A percentile compares a stretch with the other conserved stretches of the same genome.
phyloP scores from a whole-genome alignment of 225 moss, liverwort and hornwort genomes.

The Lunularia cruciata region DNA sequence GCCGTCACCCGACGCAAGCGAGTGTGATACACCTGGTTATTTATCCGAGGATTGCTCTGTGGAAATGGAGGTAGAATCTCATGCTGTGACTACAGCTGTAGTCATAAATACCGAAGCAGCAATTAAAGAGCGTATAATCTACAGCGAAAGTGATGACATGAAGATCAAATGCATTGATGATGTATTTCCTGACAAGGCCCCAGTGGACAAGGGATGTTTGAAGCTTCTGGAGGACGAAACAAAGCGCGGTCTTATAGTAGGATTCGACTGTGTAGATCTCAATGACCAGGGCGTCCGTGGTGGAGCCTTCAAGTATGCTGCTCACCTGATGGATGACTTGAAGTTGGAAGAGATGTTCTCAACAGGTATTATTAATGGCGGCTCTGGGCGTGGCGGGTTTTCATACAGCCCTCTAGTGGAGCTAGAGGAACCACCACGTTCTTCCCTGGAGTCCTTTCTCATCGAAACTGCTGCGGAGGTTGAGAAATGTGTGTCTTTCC shows the following conservation, averaged over 20 bases:
- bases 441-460: slow-evolving; percentile 30
- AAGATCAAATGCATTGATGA: slow-evolving; percentile 47
- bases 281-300: slow-evolving; percentile 26
- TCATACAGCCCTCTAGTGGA: slow-evolving; percentile 50
- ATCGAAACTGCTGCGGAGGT: slow-evolving; percentile 33
- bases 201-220: slow-evolving; percentile 57
- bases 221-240: slow-evolving; percentile 45
- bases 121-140: slow-evolving; percentile 23
- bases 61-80: slow-evolving; percentile 23
- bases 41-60: slow-evolving; percentile 29
- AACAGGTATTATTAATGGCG: slow-evolving; percentile 26
- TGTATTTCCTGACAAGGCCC: slow-evolving; percentile 58
- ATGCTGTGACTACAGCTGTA: not conserved
- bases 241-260: slow-evolving; percentile 46
- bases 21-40: slow-evolving; percentile 31
- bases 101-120: not conserved
- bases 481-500: slow-evolving; percentile 44
- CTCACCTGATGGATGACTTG: slow-evolving; percentile 40
- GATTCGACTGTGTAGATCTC: slow-evolving; percentile 54
- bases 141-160: slow-evolving; percentile 11
- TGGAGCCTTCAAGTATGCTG: slow-evolving; percentile 29
- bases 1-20: slow-evolving; percentile 33
- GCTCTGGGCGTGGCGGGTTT: slow-evolving; percentile 41
- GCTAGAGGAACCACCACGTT: slow-evolving; percentile 29
- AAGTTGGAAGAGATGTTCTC: slow-evolving; percentile 45